These are phyloP conservation scores for Sclerotinia minor DNA, from an alignment of 2,329 filamentous ascomycete genomes.

Conservation along the genomic window DNA sequence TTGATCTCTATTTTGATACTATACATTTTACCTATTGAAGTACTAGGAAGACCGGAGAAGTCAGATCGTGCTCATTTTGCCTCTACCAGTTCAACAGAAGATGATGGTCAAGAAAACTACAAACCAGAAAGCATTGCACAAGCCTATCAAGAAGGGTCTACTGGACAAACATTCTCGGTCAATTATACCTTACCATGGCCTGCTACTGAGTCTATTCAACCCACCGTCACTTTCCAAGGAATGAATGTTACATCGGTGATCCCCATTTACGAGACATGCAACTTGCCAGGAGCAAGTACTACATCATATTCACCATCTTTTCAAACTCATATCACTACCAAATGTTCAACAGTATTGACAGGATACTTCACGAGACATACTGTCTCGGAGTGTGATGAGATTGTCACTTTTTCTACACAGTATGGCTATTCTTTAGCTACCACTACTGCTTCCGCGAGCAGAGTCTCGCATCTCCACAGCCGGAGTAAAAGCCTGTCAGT, in stretches of 20 bases:
- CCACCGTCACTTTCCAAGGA: slow-evolving; percentile 27
- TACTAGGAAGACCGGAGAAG: background rate
- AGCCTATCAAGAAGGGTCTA: slow-evolving; percentile 3
- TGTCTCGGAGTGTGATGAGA: slow-evolving; percentile 35
- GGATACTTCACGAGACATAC: slow-evolving; percentile 33
- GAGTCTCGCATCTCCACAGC: background rate
- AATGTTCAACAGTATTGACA: slow-evolving; percentile 35
- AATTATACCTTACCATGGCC: slow-evolving; percentile 27
- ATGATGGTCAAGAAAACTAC: background rate
- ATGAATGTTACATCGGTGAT: slow-evolving; percentile 32
- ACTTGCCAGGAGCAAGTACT: slow-evolving; percentile 27
- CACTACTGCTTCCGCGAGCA: slow-evolving; percentile 17
- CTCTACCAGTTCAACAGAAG: background rate
- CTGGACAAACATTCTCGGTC: slow-evolving; percentile 12
- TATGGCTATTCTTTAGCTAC: slow-evolving; percentile 32
- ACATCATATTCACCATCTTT: slow-evolving; percentile 31
- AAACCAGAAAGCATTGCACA: background rate
- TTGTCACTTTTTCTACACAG: slow-evolving; percentile 37
- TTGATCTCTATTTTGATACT: background rate
- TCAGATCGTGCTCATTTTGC: background rate
- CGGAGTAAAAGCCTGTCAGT: slow-evolving; percentile 1
- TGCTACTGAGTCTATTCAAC: slow-evolving; percentile 22
- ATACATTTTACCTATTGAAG: background rate
- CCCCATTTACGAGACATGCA: slow-evolving; percentile 33
- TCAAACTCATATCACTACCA: slow-evolving; percentile 28